Percentiles rank a stretch among this genome's conserved stretches.
phyloP scores from a whole-genome alignment of 2,329 filamentous ascomycete species.

The Aspergillus pseudonomiae region DNA sequence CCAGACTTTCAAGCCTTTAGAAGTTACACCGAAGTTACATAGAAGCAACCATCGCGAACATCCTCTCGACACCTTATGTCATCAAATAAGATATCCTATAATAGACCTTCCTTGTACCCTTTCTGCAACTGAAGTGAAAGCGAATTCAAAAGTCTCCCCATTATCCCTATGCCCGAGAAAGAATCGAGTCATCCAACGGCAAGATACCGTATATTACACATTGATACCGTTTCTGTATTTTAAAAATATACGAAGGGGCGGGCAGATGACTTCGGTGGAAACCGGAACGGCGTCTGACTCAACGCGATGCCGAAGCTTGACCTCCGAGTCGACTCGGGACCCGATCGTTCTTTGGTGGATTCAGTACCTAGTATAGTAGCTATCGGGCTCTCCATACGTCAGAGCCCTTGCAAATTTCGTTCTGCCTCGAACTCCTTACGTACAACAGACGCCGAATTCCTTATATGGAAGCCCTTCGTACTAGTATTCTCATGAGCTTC shows the following conservation, averaged over 20 bases:
- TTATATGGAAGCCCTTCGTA: not conserved
- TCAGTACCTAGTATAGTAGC: not conserved
- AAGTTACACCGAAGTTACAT: constrained; percentile 14
- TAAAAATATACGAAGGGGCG: constrained; percentile 1
- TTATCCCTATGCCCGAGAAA: constrained; percentile 24
- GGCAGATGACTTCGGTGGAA: constrained; percentile 4
- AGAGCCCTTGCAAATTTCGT: not conserved
- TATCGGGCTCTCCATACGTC: not conserved
- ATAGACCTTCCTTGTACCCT: not conserved
- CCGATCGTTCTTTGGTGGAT: not conserved
- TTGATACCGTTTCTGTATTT: constrained; percentile 18
- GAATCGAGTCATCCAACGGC: not conserved
- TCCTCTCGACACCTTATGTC: not conserved
- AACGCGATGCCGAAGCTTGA: not conserved
- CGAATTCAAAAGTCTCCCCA: constrained; percentile 29
- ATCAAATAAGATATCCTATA: not conserved
- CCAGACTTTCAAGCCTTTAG: constrained; percentile 2
- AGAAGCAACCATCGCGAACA: not conserved
- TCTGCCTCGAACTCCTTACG: not conserved
- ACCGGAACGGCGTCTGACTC: constrained; percentile 3
- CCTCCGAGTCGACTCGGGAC: not conserved
- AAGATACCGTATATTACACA: constrained; percentile 9
- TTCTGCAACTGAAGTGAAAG: constrained; percentile 28
- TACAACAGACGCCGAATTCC: not conserved
- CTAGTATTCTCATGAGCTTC: not conserved